Percentiles rank a stretch among this genome's conserved stretches.
phyloP scores from a whole-genome alignment of 148 eudicot species.

The Linanthus parryae region DNA sequence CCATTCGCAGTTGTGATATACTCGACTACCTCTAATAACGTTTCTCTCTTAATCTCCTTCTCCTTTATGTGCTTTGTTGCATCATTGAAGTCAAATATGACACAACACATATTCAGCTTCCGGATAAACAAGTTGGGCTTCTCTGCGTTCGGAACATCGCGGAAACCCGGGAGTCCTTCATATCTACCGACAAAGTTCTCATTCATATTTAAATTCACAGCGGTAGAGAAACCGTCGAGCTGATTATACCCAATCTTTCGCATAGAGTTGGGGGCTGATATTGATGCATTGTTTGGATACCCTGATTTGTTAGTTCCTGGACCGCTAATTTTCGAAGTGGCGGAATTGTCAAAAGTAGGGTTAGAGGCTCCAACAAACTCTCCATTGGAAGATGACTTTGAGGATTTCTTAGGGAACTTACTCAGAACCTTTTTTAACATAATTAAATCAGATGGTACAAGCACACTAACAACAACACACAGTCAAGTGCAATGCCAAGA shows the following conservation, averaged over 20 bases:
- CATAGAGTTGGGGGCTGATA: neutral
- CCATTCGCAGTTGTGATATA: constrained; percentile 43
- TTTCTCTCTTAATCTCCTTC: constrained; percentile 63
- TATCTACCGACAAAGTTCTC: constrained; percentile 28
- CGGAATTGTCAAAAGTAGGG: neutral
- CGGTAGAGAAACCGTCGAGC: neutral
- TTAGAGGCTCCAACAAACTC: neutral
- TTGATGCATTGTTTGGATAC: neutral
- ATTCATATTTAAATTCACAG: constrained; percentile 31
- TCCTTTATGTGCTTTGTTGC: constrained; percentile 46
- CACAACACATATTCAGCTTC: constrained; percentile 38
- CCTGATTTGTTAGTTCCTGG: neutral
- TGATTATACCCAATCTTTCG: neutral
- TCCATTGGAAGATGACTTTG: neutral
- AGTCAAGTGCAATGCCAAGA: no score
- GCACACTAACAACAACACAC: neutral
- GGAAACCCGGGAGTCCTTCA: constrained; percentile 48
- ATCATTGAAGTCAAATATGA: constrained; percentile 43
- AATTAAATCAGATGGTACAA: neutral
- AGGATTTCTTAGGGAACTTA: neutral
- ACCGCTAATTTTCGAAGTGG: neutral
- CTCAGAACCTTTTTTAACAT: neutral
- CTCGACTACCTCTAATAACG: constrained; percentile 55
- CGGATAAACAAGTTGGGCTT: constrained; percentile 34
- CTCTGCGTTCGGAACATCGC: constrained; percentile 34